These are phyloP conservation scores for Ballota nigra DNA, from an alignment of 257 asterid species.

Conservation along the genomic window DNA sequence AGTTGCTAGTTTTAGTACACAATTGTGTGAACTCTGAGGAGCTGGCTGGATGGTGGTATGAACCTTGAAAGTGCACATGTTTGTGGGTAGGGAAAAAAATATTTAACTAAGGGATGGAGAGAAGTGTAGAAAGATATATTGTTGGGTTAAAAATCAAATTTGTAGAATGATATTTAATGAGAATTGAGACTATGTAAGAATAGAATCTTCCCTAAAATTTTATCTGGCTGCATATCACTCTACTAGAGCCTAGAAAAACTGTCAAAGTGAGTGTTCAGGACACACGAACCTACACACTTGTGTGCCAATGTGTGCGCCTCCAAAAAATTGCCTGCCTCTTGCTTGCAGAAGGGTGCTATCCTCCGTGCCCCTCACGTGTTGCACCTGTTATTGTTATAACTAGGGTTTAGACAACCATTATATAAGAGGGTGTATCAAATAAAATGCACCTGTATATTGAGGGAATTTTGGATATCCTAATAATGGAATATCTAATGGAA, in stretches of 20 bases:
- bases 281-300: neutral
- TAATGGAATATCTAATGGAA: neutral
- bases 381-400: no score
- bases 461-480: no score
- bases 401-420: no score
- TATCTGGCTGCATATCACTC: neutral
- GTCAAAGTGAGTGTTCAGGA: neutral
- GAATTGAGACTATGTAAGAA: neutral
- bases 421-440: no score
- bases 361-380: no score
- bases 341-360: no score
- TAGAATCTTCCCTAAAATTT: neutral
- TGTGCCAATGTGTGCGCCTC: no score
- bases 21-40: neutral
- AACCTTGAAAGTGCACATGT: neutral
- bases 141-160: neutral
- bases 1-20: neutral
- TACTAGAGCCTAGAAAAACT: neutral
- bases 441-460: no score
- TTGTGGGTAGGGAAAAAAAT: neutral
- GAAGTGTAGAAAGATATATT: conserved; percentile 2
- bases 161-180: no score
- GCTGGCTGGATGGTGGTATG: neutral
- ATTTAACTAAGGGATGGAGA: neutral
- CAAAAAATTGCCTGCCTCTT: no score